A percentile compares a stretch with the other conserved stretches of the same genome.
phyloP scores from a whole-genome alignment of 176 grass and related monocot genomes.

The Triticum dicoccoides region DNA sequence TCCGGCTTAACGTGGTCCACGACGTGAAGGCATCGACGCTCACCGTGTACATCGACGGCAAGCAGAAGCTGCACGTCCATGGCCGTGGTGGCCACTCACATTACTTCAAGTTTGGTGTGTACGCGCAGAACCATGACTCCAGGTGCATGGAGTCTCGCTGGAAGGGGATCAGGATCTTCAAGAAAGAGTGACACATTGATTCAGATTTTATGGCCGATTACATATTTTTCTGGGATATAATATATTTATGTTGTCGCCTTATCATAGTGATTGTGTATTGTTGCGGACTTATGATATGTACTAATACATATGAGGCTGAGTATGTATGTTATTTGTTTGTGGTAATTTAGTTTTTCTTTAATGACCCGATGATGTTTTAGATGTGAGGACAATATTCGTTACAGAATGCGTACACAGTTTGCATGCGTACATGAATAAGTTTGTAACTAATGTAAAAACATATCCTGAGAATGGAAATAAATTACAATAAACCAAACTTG shows the following conservation, averaged over 20 bases:
- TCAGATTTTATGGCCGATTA: neutral
- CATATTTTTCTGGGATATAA: neutral
- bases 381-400: no score
- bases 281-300: neutral
- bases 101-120: slow-evolving; percentile 8
- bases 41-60: slow-evolving; percentile 27
- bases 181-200: neutral
- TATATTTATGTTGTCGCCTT: neutral
- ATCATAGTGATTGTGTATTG: neutral
- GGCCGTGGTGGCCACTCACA: slow-evolving; percentile 24
- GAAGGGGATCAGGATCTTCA: neutral
- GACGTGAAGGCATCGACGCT: slow-evolving; percentile 2
- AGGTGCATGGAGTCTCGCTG: neutral
- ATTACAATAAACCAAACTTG: no score
- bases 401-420: no score
- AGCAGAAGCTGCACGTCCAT: neutral
- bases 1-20: slow-evolving; percentile 56
- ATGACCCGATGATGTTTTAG: no score
- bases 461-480: no score
- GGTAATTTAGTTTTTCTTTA: no score
- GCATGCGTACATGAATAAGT: no score
- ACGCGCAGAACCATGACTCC: neutral
- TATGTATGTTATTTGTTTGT: no score
- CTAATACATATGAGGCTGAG: no score
- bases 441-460: no score